Percentiles rank a stretch among this genome's conserved stretches.
phyloP scores from a whole-genome alignment of 495 filamentous ascomycete species.

The Hyaloscypha hepaticicola region DNA sequence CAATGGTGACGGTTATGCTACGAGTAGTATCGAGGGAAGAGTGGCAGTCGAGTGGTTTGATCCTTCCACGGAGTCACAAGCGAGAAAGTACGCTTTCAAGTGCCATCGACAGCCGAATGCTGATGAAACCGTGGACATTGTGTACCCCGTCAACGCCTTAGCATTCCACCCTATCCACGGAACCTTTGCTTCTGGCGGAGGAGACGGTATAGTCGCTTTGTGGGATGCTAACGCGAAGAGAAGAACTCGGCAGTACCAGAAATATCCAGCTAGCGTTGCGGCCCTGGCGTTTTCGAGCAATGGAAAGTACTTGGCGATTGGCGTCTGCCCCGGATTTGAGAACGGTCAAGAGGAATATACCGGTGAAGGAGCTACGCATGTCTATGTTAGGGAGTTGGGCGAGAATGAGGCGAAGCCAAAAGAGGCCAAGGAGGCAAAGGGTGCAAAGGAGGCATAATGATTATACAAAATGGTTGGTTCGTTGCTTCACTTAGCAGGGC shows the following conservation, averaged over 20 bases:
- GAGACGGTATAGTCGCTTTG: constrained; percentile 89
- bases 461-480: constrained; percentile 7
- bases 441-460: background rate
- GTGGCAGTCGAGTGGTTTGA: constrained; percentile 98
- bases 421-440: constrained; percentile 58
- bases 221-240: constrained; percentile 95
- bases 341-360: constrained; percentile 77
- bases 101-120: constrained; percentile 72
- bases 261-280: constrained; percentile 73
- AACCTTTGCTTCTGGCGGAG: constrained; percentile 90
- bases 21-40: constrained; percentile 84
- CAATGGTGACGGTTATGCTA: constrained; percentile 87
- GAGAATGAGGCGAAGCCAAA: constrained; percentile 91
- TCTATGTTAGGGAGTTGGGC: constrained; percentile 78
- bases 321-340: constrained; percentile 87
- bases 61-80: constrained; percentile 76
- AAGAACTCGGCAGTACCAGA: constrained; percentile 85
- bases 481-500: constrained; percentile 29
- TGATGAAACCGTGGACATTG: constrained; percentile 74
- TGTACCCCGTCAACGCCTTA: constrained; percentile 93
- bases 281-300: constrained; percentile 73
- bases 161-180: constrained; percentile 89
- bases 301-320: constrained; percentile 82
- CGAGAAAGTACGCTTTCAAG: constrained; percentile 96
- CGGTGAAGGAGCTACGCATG: constrained; percentile 67